Conservation (phyloP, 108 stramenopile species). For the Cafeteria roenbergensis region DNA sequence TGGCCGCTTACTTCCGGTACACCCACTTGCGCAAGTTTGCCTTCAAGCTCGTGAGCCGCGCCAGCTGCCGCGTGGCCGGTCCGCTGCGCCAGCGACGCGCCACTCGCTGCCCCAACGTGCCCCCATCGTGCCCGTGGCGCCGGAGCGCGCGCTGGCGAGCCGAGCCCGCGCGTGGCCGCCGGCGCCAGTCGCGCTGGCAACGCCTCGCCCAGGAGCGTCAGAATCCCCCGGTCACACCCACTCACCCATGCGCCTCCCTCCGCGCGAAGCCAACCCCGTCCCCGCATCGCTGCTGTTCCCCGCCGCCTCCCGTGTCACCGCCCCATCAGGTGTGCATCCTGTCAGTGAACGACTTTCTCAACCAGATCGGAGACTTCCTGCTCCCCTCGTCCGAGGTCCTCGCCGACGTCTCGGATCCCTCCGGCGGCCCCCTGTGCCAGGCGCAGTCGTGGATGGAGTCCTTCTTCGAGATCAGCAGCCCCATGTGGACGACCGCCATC, state of each 20-base stretch:
- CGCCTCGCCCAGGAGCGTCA: too few relatives aligned
- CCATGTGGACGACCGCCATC: constrained; percentile 26
- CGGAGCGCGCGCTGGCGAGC: too few relatives aligned
- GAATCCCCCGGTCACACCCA: too few relatives aligned
- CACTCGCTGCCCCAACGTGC: neutral
- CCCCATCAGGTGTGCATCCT: too few relatives aligned
- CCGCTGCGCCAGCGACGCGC: neutral
- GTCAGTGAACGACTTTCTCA: constrained; percentile 6
- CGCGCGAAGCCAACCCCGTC: too few relatives aligned
- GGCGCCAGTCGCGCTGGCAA: too few relatives aligned
- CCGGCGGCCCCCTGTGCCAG: constrained; percentile 5
- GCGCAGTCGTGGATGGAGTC: constrained; percentile 1
- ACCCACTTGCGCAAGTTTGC: constrained; percentile 12
- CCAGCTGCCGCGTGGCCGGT: neutral
- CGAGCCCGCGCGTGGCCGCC: too few relatives aligned
- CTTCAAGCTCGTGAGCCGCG: constrained; percentile 1
- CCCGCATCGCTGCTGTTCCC: too few relatives aligned
- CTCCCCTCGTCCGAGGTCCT: neutral
- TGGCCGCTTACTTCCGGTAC: constrained; percentile 1
- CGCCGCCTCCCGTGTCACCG: too few relatives aligned
- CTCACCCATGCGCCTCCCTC: too few relatives aligned
- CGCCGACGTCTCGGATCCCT: neutral
- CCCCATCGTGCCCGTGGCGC: too few relatives aligned
- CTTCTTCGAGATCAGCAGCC: constrained; percentile 24
- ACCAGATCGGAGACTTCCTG: constrained; percentile 6